Conservation (phyloP, 495 filamentous ascomycete species). For the Daldinia vernicosa region DNA sequence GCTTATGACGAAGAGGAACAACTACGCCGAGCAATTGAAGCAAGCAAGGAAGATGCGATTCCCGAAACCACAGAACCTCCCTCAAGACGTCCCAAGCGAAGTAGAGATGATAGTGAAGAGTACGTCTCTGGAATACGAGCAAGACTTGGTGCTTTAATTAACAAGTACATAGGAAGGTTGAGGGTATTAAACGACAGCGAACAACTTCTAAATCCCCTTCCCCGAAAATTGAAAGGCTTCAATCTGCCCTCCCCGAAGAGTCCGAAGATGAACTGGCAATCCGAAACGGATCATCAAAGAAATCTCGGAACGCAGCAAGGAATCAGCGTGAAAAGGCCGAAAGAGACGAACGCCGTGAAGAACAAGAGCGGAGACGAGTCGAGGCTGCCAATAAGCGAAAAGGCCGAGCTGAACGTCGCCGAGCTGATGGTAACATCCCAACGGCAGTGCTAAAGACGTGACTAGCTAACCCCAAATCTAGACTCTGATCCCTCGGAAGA, state of each 20-base stretch:
- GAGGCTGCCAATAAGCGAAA: conserved; percentile 80
- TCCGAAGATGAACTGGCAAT: conserved; percentile 75
- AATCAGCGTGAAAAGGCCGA: conserved; percentile 77
- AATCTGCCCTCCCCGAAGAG: conserved; percentile 61
- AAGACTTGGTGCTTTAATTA: neutral
- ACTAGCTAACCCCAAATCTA: conserved; percentile 49
- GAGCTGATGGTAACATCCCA: conserved; percentile 73
- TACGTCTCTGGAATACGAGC: conserved; percentile 47
- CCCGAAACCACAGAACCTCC: conserved; percentile 58
- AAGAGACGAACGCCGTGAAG: conserved; percentile 77
- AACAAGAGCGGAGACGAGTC: conserved; percentile 71
- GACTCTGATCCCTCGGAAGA: conserved; percentile 71
- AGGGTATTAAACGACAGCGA: conserved; percentile 70
- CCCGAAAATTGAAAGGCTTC: conserved; percentile 59
- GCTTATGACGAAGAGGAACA: conserved; percentile 96
- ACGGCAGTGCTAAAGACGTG: conserved; percentile 21
- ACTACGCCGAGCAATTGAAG: conserved; percentile 87
- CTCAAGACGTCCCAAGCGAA: conserved; percentile 77
- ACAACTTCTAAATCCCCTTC: conserved; percentile 78
- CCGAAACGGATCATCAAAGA: conserved; percentile 65
- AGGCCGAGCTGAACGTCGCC: conserved; percentile 73
- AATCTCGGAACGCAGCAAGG: conserved; percentile 70
- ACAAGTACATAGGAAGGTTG: conserved; percentile 53
- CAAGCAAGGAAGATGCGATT: conserved; percentile 81
- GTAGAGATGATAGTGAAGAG: conserved; percentile 93